A percentile compares a stretch with the other conserved stretches of the same genome.
Conservation (phyloP, 2,329 filamentous ascomycete genomes). For the Aspergillus aculeatus region DNA sequence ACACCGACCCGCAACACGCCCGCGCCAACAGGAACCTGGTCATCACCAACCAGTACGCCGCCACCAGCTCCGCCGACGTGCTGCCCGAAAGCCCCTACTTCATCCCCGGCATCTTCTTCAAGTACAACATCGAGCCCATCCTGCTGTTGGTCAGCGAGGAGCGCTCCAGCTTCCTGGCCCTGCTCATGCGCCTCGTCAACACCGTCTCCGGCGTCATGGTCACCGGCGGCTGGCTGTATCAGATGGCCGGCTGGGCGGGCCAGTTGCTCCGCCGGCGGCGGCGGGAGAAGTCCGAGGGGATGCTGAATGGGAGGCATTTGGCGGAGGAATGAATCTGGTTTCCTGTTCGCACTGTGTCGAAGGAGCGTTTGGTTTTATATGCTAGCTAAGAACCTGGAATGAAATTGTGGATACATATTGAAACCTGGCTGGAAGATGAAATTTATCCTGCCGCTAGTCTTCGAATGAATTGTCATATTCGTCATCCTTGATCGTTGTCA, state of each 20-base stretch:
- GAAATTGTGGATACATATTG: too few species aligned
- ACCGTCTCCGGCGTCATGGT: constrained; percentile 88
- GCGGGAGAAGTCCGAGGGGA: constrained; percentile 45
- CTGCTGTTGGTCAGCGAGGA: constrained; percentile 80
- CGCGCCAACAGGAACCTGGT: constrained; percentile 58
- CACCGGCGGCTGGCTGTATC: constrained; percentile 89
- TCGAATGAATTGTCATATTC: too few species aligned
- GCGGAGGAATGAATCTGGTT: constrained; percentile 26
- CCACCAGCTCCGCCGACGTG: constrained; percentile 76
- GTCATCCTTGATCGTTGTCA: too few species aligned
- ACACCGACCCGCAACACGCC: constrained; percentile 38
- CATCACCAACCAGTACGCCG: constrained; percentile 96
- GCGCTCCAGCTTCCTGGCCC: constrained; percentile 69
- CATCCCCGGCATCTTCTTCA: constrained; percentile 93
- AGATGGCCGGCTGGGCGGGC: constrained; percentile 71
- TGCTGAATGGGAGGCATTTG: constrained; percentile 47
- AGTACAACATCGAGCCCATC: constrained; percentile 98
- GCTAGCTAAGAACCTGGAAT: too few species aligned
- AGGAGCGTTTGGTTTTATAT: background rate
- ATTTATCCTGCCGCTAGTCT: too few species aligned
- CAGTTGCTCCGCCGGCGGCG: constrained; percentile 49
- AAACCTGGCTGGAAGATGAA: too few species aligned
- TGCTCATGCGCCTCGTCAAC: constrained; percentile 83
- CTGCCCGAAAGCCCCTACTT: constrained; percentile 57
- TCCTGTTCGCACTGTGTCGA: too few species aligned